phyloP scores from a whole-genome alignment of 2,329 filamentous ascomycete species.

The Xylariaceae sp. region DNA sequence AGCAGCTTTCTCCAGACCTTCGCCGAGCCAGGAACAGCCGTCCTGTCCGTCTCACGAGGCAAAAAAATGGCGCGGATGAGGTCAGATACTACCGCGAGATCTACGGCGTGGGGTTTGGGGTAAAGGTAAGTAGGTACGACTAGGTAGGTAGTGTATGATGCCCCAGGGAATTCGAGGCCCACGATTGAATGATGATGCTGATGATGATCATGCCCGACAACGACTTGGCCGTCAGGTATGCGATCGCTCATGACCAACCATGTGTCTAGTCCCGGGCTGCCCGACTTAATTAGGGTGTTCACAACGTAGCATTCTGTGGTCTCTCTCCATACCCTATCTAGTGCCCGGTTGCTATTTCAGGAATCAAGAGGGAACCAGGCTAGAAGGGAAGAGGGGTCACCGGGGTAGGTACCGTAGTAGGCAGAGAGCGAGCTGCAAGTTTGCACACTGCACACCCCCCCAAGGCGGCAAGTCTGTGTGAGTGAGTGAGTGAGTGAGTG shows the following conservation, averaged over 20 bases:
- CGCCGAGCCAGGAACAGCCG: too few species aligned
- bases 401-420: conserved; percentile 1
- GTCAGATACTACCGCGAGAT: too few species aligned
- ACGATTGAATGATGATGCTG: too few species aligned
- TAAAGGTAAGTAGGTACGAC: too few species aligned
- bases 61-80: too few species aligned
- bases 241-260: conserved; percentile 4
- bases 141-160: too few species aligned
- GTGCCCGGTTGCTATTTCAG: conserved; percentile 10
- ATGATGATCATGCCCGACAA: background rate
- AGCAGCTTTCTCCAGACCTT: too few species aligned
- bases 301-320: background rate
- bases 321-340: background rate
- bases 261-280: conserved; percentile 8
- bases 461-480: conserved; percentile 13
- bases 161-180: too few species aligned
- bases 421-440: background rate
- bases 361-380: conserved; percentile 1
- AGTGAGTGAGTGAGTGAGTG: background rate
- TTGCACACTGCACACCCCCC: background rate
- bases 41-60: too few species aligned
- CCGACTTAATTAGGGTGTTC: conserved; percentile 10
- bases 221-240: background rate
- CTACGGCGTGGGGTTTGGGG: too few species aligned
- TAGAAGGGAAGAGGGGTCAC: conserved; percentile 10